Base-by-base conservation (phyloP, 257 asterid species). In the Forsythia viridissima region DNA sequence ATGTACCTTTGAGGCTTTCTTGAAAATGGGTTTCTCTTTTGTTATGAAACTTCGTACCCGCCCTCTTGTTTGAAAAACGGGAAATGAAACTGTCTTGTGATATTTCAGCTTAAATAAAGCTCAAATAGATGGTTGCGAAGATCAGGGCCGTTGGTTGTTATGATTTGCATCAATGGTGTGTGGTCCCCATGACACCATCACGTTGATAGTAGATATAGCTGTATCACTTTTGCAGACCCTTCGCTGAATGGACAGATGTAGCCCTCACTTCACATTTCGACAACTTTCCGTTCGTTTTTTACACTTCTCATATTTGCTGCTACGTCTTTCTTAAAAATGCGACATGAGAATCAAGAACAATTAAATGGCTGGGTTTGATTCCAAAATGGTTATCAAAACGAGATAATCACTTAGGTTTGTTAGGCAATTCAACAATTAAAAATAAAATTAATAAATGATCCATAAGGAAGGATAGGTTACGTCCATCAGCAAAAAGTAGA, bases 161-260 rank as follows among this genome's bases (percentile, higher is more conserved):
- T 21, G 77, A 37, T 66, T 65, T 80, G 68, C 71, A 61, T 85
- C 74, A 72, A 68, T 74, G 81, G 36, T 70, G 36, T 81, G 86
- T 79, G 89, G 87, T 57, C 67, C 89, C 82, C 82, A 73, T 76
- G 86, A 73, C 85, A 86, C 77, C 85, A 39, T 81, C 85, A 75
- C 68, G 34, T 42, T 68, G 75, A 79, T 70, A 81, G 82, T 76
- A 82, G 78, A 81, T 79, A 66, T 79, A 83, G 86, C 89, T 86
- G 89, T 85, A 78, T 79, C 75, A 55, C 89, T 80, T 83, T 83
- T 83, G 71, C 76, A 24, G 59, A 44, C 55, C 39, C 5, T 63
- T 18, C 10, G 13, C 37, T 42, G 20, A 38, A 16, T 55, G 55
- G 87, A 81, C 87, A 0, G 40, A 65, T 70, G 3, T 81, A 44